Evolutionary conservation across 2,329 filamentous ascomycete genomes (phyloP).

Genomic region (Cylindrodendrum hubeiense): DNA sequence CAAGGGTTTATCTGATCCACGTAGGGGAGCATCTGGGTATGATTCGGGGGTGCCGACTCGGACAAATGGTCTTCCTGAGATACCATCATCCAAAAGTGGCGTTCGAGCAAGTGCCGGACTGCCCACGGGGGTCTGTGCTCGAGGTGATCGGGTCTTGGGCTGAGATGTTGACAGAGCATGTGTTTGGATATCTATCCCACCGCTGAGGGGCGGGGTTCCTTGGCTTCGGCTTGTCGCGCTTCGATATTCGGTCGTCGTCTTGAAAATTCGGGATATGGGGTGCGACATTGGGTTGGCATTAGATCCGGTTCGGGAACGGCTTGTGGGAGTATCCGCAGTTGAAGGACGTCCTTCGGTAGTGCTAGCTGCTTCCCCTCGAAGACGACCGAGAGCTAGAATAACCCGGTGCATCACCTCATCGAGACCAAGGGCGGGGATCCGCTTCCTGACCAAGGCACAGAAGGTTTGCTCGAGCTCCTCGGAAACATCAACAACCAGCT

Average conservation of each 20-base stretch:
- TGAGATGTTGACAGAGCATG: slow-evolving; percentile 38
- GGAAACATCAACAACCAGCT: slow-evolving; percentile 60
- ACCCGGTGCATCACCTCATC: slow-evolving; percentile 62
- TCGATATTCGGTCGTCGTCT: slow-evolving; percentile 30
- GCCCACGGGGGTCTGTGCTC: slow-evolving; percentile 39
- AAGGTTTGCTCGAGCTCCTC: slow-evolving; percentile 62
- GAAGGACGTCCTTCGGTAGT: slow-evolving; percentile 30
- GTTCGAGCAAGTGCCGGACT: slow-evolving; percentile 37
- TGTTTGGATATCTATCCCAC: slow-evolving; percentile 27
- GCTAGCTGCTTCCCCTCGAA: slow-evolving; percentile 32
- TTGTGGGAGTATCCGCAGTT: slow-evolving; percentile 26
- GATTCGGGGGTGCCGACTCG: slow-evolving; percentile 56
- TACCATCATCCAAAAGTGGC: slow-evolving; percentile 59
- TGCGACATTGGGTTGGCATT: slow-evolving; percentile 27
- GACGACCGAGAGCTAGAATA: slow-evolving; percentile 49
- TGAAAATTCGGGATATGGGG: slow-evolving; percentile 38
- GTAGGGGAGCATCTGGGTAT: slow-evolving; percentile 30
- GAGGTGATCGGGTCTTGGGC: slow-evolving; percentile 32
- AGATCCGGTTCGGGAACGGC: slow-evolving; percentile 34
- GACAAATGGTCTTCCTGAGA: slow-evolving; percentile 67
- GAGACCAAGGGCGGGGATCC: slow-evolving; percentile 54
- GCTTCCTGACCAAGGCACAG: slow-evolving; percentile 61
- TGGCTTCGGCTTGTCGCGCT: slow-evolving; percentile 28
- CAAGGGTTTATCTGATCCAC: slow-evolving; percentile 11
- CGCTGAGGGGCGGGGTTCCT: slow-evolving; percentile 22